Evolutionary conservation across 176 grass and related monocot species (phyloP).

Genomic region (Cenchrus fungigraminus): DNA sequence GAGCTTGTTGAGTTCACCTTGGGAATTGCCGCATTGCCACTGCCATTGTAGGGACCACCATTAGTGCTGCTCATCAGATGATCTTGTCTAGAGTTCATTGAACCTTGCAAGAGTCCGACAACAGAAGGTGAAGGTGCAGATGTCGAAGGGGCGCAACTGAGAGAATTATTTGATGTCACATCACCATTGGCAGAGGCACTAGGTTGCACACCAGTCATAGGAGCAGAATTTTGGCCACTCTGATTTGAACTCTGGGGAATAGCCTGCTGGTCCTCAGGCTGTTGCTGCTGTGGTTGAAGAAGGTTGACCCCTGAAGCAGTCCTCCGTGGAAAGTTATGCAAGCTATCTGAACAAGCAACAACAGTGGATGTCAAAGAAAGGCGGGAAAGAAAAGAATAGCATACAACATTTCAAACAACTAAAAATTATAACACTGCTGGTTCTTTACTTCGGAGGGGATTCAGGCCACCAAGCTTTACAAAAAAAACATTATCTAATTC

Average conservation of each 20-base stretch:
- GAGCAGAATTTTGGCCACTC: slow-evolving; percentile 66
- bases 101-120: slow-evolving; percentile 56
- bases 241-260: slow-evolving; percentile 79
- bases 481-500: not conserved
- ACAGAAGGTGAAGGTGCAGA: slow-evolving; percentile 46
- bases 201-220: slow-evolving; percentile 52
- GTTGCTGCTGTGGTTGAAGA: slow-evolving; percentile 65
- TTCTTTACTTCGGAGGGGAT: not conserved
- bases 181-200: slow-evolving; percentile 56
- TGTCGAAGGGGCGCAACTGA: slow-evolving; percentile 56
- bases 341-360: slow-evolving; percentile 72
- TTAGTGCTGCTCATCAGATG: slow-evolving; percentile 53
- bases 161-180: slow-evolving; percentile 53
- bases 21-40: slow-evolving; percentile 47
- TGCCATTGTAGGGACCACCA: slow-evolving; percentile 43
- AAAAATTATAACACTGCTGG: slow-evolving; percentile 14
- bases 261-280: slow-evolving; percentile 67
- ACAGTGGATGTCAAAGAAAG: slow-evolving; percentile 17
- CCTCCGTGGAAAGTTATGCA: slow-evolving; percentile 85
- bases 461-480: not conserved
- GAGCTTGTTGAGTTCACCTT: slow-evolving; percentile 66
- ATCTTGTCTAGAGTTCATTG: slow-evolving; percentile 69
- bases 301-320: slow-evolving; percentile 63
- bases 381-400: not conserved
- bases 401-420: slow-evolving; percentile 23